Evolutionary conservation across 208 protist genomes (phyloP).

Genomic region (Histomonas meleagridis): DNA sequence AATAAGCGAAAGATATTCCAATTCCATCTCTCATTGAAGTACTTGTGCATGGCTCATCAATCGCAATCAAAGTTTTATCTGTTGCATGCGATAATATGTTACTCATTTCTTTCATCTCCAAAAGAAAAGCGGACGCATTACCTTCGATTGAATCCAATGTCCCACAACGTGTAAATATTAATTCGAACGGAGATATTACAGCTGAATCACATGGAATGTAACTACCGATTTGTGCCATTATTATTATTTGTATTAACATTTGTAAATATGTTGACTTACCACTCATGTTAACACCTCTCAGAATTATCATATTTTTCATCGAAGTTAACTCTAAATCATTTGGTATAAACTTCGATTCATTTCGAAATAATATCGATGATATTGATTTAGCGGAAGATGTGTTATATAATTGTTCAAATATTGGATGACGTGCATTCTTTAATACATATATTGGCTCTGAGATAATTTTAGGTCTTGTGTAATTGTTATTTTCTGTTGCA

Average conservation of each 20-base stretch:
- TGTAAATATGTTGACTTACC: not conserved
- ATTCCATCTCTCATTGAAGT: not conserved
- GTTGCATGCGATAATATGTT: not conserved
- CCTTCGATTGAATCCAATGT: not conserved
- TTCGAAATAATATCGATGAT: not conserved
- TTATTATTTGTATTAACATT: not conserved
- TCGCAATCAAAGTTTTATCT: not conserved
- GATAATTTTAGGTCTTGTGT: not conserved
- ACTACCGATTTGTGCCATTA: not conserved
- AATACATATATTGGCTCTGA: not conserved
- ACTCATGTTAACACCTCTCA: not conserved
- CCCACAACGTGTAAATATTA: not conserved
- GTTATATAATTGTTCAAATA: not conserved
- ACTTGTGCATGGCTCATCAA: not conserved
- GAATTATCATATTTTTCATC: not conserved
- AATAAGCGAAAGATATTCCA: not conserved
- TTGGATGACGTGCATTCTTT: not conserved
- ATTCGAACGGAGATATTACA: not conserved
- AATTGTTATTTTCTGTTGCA: not conserved
- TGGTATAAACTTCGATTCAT: not conserved
- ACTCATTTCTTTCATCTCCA: not conserved
- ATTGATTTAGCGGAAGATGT: not conserved
- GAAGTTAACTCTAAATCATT: not conserved
- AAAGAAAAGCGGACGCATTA: not conserved
- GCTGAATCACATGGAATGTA: not conserved